Evolutionary conservation across 2,329 filamentous ascomycete species (phyloP), one percentile per base, ranked within the genome.

Genomic region (Colletotrichum neosansevieriae): DNA sequence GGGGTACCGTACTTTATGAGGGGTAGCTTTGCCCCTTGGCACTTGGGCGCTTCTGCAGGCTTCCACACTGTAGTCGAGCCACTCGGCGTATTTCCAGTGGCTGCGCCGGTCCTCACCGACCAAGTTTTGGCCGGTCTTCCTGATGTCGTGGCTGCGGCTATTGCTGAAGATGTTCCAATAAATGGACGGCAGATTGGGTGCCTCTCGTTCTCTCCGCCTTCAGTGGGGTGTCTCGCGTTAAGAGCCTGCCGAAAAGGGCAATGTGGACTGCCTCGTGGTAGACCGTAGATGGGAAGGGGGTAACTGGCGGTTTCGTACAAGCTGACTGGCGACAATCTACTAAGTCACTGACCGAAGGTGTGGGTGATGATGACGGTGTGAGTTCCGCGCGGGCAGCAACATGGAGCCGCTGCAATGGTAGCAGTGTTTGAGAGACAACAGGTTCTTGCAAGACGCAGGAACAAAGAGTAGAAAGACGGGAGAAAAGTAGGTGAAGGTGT

Each of bases 71-170:
- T 32, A 15, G 42, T 56, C 40, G 49, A 45, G 42, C 66, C 66
- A 69, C 61, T 65, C 66, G 61, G 66, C 44, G 54, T 49, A 44
- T 60, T 67, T 60, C 56, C 49, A 54, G 62, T 51, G 38, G 32
- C 51, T 58, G 59, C 57, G 34, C 38, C 53, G 50, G 36, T 44
- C 49, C 34, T 62, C 40, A 13, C 58, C 19, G 29, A 51, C 58
- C 49, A n/a, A 47, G 49, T 47, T 54, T 49, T 53, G 19, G 32
- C 17, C n/a, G 42, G 29, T 38, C 5, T 38, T 38, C 11, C 11
- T 19, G n/a, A 19, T 42, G 38, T 21, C 29, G 60, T 36, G 29
- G 50, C 34, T 29, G 50, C 19, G 19, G 24, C 36, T 24, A 38
- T 11, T 57, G 53, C 36, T 42, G 53, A 21, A 58, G 56, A 54